Evolutionary conservation across 352 stramenopile genomes (phyloP).

Genomic region (Phytophthora colocasiae): DNA sequence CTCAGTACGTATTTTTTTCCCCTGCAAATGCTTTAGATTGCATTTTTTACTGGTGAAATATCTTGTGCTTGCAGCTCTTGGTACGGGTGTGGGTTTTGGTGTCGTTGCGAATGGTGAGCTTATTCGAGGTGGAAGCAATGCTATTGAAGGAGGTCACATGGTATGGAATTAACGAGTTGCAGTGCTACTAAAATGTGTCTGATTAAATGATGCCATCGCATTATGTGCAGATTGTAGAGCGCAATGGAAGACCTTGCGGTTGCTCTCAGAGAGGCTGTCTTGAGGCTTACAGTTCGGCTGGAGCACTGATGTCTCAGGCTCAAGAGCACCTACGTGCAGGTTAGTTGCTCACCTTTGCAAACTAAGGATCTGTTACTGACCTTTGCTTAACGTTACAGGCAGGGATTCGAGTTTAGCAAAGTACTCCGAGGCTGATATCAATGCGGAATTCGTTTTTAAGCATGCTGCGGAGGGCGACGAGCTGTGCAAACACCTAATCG

Average conservation of each 20-base stretch:
- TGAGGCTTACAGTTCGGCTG: conserved; percentile 81
- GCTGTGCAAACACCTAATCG: conserved; percentile 74
- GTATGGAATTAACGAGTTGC: conserved; percentile 32
- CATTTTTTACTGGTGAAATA: conserved; percentile 10
- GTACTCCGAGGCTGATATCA: conserved; percentile 57
- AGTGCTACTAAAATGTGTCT: background rate
- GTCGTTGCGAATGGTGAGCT: conserved; percentile 71
- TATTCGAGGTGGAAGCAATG: conserved; percentile 69
- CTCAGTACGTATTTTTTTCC: conserved; percentile 57
- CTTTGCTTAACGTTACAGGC: conserved; percentile 33
- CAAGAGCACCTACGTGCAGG: conserved; percentile 70
- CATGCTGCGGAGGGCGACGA: conserved; percentile 69
- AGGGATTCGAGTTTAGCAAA: conserved; percentile 55
- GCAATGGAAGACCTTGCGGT: conserved; percentile 75
- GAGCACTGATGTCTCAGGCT: conserved; percentile 66
- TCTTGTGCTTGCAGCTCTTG: conserved; percentile 52
- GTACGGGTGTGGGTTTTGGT: conserved; percentile 77
- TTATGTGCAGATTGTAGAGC: conserved; percentile 76
- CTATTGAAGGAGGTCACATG: conserved; percentile 85
- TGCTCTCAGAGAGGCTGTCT: conserved; percentile 82
- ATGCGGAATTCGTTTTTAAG: conserved; percentile 77
- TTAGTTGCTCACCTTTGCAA: conserved; percentile 21
- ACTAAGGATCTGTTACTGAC: background rate
- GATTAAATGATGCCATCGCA: background rate
- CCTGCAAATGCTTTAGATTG: background rate